A percentile compares a stretch with the other conserved stretches of the same genome.
phyloP scores from a whole-genome alignment of 2,329 filamentous ascomycete species.

The Monosporascus sp. region DNA sequence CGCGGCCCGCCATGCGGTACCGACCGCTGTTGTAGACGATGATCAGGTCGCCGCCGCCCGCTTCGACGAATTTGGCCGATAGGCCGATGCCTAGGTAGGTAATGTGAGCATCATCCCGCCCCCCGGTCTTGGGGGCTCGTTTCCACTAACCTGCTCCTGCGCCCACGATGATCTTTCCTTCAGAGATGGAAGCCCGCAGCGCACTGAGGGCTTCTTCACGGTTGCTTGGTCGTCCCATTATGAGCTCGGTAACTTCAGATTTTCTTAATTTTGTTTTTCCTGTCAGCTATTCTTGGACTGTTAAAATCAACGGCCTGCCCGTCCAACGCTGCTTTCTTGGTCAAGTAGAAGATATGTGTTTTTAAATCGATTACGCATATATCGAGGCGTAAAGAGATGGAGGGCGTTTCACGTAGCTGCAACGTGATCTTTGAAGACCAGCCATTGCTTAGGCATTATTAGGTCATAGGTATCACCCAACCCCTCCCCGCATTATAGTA shows the following conservation, averaged over 20 bases:
- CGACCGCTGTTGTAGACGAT: slow-evolving; percentile 69
- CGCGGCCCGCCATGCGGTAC: slow-evolving; percentile 68
- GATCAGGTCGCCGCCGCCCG: slow-evolving; percentile 64
- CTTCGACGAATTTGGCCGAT: slow-evolving; percentile 66
- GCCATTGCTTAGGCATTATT: neutral
- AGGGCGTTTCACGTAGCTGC: neutral
- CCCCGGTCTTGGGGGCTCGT: slow-evolving; percentile 26
- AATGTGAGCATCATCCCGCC: slow-evolving; percentile 14
- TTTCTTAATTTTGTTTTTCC: neutral
- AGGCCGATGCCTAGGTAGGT: slow-evolving; percentile 52
- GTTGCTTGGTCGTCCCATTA: slow-evolving; percentile 51
- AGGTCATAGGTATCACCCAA: neutral
- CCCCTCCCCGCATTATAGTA: neutral
- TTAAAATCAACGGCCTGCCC: too few relatives aligned
- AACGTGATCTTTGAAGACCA: neutral
- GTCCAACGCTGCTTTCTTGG: too few relatives aligned
- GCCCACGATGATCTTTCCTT: slow-evolving; percentile 59
- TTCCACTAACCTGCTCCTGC: slow-evolving; percentile 47
- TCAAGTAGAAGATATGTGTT: neutral
- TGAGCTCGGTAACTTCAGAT: neutral
- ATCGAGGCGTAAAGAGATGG: neutral
- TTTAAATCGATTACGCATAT: neutral
- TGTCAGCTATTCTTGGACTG: too few relatives aligned
- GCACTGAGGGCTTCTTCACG: slow-evolving; percentile 50
- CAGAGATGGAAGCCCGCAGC: slow-evolving; percentile 49